Evolutionary conservation across 768 basidiomycete genomes (phyloP), one percentile per base, ranked within the genome.

Genomic region (Amanita brunnescens): DNA sequence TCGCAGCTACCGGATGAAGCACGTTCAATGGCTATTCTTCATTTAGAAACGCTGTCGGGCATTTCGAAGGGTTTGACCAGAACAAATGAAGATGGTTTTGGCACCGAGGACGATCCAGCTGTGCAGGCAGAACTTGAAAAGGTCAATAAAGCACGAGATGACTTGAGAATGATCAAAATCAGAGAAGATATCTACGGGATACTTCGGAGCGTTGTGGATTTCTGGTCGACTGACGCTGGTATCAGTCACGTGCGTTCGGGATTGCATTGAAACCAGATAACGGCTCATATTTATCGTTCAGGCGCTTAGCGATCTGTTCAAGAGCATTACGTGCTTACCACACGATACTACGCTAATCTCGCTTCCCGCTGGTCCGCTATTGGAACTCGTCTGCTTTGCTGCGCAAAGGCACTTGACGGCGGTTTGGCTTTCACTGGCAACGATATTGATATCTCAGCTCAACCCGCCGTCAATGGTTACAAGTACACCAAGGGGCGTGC

Each of bases 41-140:
- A 92, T 53, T 74, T 95, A 1, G 84, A 88, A 57, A 87, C 84
- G 0, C 71, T 97, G 12, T 78, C 90, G 0, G 94, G 91, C 8
- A 80, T 93, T 23, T 88, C 91, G 1, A 87, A 86, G 54, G 94
- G 94, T 3, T 74, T 97, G 5, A 91, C 94, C 0, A 79, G 86
- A 12, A 79, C 79, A 0, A 76, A 76, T 4, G 93, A 94, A 58
- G 77, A 81, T 76, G 35, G 81, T 26, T 70, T 83, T 10, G 81
- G 82, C 46, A 78, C 73, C 20, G 74, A 76, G 16, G 74, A 72
- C 9, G 72, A 77, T n/a, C 73, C 73, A n/a, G 78, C 73, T 18
- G 71, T 73, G 2, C 66, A 73, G 39, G 69, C 68, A 0, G 80
- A 83, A 50, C 57, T 73, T 0, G 79, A 79, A 47, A 71, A 66